phyloP scores from a whole-genome alignment of 2,329 filamentous ascomycete species.

The Pseudocercospora musae region DNA sequence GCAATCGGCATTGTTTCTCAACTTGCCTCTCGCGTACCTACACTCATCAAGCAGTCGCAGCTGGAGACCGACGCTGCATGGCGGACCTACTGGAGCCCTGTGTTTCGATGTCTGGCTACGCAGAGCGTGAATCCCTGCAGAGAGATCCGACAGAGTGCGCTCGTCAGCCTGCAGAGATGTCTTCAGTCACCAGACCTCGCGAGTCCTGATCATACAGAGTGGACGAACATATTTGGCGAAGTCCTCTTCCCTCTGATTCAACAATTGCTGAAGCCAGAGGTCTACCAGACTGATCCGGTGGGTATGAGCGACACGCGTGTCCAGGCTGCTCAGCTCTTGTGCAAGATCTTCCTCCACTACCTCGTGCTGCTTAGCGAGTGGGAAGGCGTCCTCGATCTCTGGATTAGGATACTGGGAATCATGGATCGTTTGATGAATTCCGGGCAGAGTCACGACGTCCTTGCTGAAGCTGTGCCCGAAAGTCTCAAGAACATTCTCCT shows the following conservation, averaged over 20 bases:
- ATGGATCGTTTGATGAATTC: slow-evolving; percentile 97
- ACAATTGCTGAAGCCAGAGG: slow-evolving; percentile 85
- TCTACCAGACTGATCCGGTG: slow-evolving; percentile 83
- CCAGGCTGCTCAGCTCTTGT: slow-evolving; percentile 83
- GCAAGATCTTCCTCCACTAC: slow-evolving; percentile 94
- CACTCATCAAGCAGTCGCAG: slow-evolving; percentile 88
- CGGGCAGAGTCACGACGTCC: slow-evolving; percentile 58
- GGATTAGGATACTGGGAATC: slow-evolving; percentile 89
- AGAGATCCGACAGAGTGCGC: slow-evolving; percentile 84
- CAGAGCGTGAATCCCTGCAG: slow-evolving; percentile 95
- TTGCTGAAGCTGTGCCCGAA: slow-evolving; percentile 94
- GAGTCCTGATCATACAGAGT: slow-evolving; percentile 74
- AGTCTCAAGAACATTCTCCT: slow-evolving; percentile 93
- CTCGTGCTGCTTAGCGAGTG: slow-evolving; percentile 78
- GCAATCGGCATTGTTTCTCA: slow-evolving; percentile 78
- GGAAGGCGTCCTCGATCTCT: slow-evolving; percentile 86
- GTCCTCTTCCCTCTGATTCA: slow-evolving; percentile 90
- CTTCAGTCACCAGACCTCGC: slow-evolving; percentile 81
- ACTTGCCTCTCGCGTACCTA: slow-evolving; percentile 76
- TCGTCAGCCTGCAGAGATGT: slow-evolving; percentile 79
- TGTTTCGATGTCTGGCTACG: slow-evolving; percentile 80
- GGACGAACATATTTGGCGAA: slow-evolving; percentile 91
- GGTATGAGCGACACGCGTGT: slow-evolving; percentile 96
- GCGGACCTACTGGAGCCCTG: slow-evolving; percentile 96
- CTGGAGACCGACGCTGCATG: slow-evolving; percentile 73